These are phyloP conservation scores for Tetragonia tetragonoides DNA, from an alignment of 148 eudicot genomes.

Conservation along the genomic window DNA sequence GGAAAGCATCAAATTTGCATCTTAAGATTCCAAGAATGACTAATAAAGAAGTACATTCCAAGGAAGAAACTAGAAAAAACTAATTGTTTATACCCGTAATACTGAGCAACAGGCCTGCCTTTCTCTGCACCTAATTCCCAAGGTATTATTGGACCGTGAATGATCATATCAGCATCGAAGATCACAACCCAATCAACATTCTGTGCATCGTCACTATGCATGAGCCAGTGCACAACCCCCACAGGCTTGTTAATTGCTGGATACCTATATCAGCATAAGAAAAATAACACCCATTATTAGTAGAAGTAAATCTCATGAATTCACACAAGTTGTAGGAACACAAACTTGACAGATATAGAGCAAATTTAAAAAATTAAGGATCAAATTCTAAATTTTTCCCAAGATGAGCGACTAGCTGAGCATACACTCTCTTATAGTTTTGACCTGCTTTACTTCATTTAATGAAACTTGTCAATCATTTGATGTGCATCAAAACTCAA, in stretches of 20 bases:
- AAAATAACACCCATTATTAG: not conserved
- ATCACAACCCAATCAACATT: slow-evolving; percentile 97
- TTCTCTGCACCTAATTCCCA: slow-evolving; percentile 94
- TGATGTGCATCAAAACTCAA: not conserved
- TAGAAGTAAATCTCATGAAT: not conserved
- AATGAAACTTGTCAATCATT: not conserved
- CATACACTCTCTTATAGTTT: not conserved
- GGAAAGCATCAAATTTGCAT: not conserved
- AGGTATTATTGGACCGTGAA: slow-evolving; percentile 90
- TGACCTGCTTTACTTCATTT: not conserved
- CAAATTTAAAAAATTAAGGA: not conserved
- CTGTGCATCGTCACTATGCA: slow-evolving; percentile 73
- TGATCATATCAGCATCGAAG: slow-evolving; percentile 90
- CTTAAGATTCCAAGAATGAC: slow-evolving; percentile 1
- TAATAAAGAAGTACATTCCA: not conserved
- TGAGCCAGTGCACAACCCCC: slow-evolving; percentile 87
- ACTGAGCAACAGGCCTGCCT: slow-evolving; percentile 93
- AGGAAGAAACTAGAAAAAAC: not conserved
- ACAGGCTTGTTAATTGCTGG: slow-evolving; percentile 97
- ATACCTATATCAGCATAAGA: slow-evolving; percentile 54
- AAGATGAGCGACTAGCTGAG: not conserved
- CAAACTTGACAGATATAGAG: not conserved
- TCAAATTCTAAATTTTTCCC: not conserved
- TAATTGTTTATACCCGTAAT: slow-evolving; percentile 65
- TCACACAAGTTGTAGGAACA: not conserved